Conservation (phyloP, 2,329 filamentous ascomycete genomes). For the Paecilomyces formosus region DNA sequence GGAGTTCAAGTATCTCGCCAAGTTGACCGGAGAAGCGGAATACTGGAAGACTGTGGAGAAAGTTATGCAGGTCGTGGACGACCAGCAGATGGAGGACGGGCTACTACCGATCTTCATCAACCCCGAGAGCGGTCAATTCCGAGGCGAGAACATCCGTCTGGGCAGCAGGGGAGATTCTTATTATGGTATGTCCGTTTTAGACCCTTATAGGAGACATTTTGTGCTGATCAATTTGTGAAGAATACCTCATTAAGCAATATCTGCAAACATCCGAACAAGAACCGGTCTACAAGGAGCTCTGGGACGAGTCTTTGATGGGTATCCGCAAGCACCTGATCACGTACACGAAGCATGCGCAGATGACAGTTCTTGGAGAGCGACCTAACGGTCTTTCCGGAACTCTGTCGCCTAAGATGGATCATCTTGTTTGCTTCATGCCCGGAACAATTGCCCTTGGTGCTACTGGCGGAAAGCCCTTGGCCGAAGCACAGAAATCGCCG, state of each 20-base stretch:
- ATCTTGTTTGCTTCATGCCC: constrained; percentile 94
- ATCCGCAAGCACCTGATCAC: constrained; percentile 89
- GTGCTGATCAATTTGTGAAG: constrained; percentile 28
- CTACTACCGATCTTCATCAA: constrained; percentile 89
- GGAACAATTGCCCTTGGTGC: constrained; percentile 87
- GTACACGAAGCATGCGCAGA: constrained; percentile 70
- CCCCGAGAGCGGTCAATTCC: constrained; percentile 69
- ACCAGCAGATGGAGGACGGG: constrained; percentile 70
- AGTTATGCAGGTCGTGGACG: constrained; percentile 84
- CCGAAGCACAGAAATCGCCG: constrained; percentile 63
- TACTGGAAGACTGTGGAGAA: constrained; percentile 92
- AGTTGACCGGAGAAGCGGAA: constrained; percentile 81
- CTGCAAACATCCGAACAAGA: constrained; percentile 86
- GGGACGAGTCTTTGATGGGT: constrained; percentile 76
- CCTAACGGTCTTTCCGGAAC: constrained; percentile 60
- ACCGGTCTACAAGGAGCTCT: constrained; percentile 81
- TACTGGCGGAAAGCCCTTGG: constrained; percentile 69
- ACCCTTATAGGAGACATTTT: background rate
- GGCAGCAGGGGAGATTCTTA: constrained; percentile 95
- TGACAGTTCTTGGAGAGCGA: constrained; percentile 86
- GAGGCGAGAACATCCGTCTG: constrained; percentile 77
- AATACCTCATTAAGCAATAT: constrained; percentile 98
- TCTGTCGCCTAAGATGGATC: constrained; percentile 90
- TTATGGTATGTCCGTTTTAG: constrained; percentile 50
- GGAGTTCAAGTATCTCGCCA: constrained; percentile 94